Percentiles rank a stretch among this genome's conserved stretches.
Evolutionary conservation across 2,329 filamentous ascomycete species (phyloP).

Genomic region (Fusarium sp.): DNA sequence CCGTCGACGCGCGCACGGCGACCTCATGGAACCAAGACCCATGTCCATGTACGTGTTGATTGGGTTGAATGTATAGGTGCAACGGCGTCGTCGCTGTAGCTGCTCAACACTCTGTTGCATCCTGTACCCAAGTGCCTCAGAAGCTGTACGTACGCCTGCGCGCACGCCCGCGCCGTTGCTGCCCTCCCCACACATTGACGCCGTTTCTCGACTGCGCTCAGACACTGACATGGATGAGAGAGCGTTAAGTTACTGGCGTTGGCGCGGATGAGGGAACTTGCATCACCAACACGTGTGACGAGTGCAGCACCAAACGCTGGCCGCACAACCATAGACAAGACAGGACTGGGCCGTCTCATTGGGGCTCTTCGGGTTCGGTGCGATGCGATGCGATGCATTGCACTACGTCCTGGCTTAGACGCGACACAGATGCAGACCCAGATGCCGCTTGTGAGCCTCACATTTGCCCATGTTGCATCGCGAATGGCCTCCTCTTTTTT

Average conservation of each 20-base stretch:
- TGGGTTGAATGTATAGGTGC: constrained; percentile 5
- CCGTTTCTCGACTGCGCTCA: constrained; percentile 1
- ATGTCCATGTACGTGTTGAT: constrained; percentile 17
- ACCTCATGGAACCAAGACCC: constrained; percentile 21
- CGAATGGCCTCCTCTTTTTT: constrained; percentile 6
- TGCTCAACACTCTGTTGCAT: background rate
- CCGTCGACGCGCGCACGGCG: constrained; percentile 23
- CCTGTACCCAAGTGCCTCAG: background rate
- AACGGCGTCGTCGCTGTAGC: background rate
- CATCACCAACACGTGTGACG: constrained; percentile 20
- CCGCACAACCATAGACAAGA: constrained; percentile 1
- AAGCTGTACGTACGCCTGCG: constrained; percentile 7
- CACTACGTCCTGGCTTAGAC: background rate
- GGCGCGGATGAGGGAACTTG: background rate
- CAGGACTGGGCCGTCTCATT: constrained; percentile 3
- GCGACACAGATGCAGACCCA: background rate
- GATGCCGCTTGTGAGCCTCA: constrained; percentile 2
- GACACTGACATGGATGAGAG: background rate
- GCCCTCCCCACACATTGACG: constrained; percentile 14
- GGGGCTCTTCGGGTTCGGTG: background rate
- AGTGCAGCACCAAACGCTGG: constrained; percentile 18
- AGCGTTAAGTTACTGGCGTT: constrained; percentile 3
- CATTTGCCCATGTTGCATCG: background rate
- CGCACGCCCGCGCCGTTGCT: background rate
- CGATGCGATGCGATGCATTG: background rate